These are phyloP conservation scores for Wolfiporia cocos DNA, from an alignment of 1,284 basidiomycete species.

Conservation along the genomic window DNA sequence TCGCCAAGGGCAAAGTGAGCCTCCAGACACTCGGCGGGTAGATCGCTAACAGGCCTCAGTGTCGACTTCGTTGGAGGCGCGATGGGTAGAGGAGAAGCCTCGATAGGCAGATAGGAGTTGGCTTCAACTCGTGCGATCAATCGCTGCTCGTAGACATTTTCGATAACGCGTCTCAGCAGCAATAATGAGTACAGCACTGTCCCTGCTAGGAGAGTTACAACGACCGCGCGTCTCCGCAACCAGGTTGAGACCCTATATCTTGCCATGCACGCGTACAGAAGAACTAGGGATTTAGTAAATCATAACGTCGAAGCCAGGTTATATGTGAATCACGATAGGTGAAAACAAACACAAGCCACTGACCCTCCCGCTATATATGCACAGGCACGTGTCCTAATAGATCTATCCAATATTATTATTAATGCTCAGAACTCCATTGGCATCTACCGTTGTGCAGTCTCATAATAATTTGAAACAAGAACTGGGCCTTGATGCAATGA, in stretches of 20 bases:
- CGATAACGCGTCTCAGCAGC: slow-evolving; percentile 10
- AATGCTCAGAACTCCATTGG: too few species aligned
- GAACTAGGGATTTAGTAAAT: too few species aligned
- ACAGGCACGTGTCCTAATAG: too few species aligned
- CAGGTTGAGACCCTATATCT: slow-evolving; percentile 1
- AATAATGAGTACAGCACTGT: slow-evolving; percentile 17
- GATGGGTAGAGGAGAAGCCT: not conserved
- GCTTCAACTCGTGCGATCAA: slow-evolving; percentile 5
- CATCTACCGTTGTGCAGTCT: too few species aligned
- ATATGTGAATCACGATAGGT: too few species aligned
- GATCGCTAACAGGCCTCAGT: slow-evolving; percentile 18
- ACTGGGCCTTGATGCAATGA: too few species aligned
- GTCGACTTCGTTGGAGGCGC: slow-evolving; percentile 1
- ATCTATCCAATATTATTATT: too few species aligned
- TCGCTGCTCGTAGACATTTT: slow-evolving; percentile 10
- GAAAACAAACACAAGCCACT: too few species aligned
- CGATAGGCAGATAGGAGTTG: slow-evolving; percentile 7
- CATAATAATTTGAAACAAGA: too few species aligned
- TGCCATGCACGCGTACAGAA: not conserved
- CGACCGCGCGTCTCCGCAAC: slow-evolving; percentile 15
- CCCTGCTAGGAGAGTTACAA: slow-evolving; percentile 15
- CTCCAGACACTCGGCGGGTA: slow-evolving; percentile 20
- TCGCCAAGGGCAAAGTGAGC: slow-evolving; percentile 17
- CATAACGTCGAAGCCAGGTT: too few species aligned
- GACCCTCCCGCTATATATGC: too few species aligned